Percentiles rank a stretch among this genome's conserved stretches.
phyloP scores from a whole-genome alignment of 2,329 filamentous ascomycete genomes.

The Ustilaginoidea virens region DNA sequence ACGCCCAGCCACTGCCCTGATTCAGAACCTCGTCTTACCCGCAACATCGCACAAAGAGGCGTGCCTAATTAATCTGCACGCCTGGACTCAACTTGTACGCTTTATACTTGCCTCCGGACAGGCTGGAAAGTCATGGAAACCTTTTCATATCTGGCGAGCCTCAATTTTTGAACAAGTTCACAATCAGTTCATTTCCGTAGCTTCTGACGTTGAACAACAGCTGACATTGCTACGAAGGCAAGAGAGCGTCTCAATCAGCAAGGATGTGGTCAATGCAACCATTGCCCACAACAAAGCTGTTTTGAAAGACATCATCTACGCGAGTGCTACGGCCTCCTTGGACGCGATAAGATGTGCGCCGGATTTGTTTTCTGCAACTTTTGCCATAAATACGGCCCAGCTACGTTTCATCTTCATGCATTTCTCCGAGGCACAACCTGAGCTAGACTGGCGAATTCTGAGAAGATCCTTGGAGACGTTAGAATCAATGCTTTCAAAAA shows the following conservation, averaged over 20 bases:
- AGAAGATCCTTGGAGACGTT: conserved; percentile 28
- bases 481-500: conserved; percentile 27
- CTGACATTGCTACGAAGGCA: conserved; percentile 32
- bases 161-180: conserved; percentile 41
- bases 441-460: conserved; percentile 34
- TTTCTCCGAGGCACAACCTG: conserved; percentile 25
- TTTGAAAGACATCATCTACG: conserved; percentile 35
- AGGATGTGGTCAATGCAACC: conserved; percentile 31
- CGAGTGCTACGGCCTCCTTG: conserved; percentile 31
- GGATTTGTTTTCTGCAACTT: conserved; percentile 30
- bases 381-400: conserved; percentile 33
- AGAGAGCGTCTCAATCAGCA: conserved; percentile 24
- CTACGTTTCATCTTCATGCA: conserved; percentile 35
- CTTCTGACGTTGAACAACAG: conserved; percentile 40
- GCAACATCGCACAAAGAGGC: conserved; percentile 50
- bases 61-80: conserved; percentile 45
- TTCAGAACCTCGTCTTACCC: conserved; percentile 44
- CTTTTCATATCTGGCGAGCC: conserved; percentile 33
- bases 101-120: conserved; percentile 36
- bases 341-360: conserved; percentile 32
- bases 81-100: conserved; percentile 46
- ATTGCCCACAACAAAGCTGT: conserved; percentile 36
- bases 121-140: conserved; percentile 31
- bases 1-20: conserved; percentile 35
- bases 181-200: conserved; percentile 40